Evolutionary conservation across 768 basidiomycete species (phyloP), one percentile per base, ranked within the genome.

Genomic region (Trametes cubensis): DNA sequence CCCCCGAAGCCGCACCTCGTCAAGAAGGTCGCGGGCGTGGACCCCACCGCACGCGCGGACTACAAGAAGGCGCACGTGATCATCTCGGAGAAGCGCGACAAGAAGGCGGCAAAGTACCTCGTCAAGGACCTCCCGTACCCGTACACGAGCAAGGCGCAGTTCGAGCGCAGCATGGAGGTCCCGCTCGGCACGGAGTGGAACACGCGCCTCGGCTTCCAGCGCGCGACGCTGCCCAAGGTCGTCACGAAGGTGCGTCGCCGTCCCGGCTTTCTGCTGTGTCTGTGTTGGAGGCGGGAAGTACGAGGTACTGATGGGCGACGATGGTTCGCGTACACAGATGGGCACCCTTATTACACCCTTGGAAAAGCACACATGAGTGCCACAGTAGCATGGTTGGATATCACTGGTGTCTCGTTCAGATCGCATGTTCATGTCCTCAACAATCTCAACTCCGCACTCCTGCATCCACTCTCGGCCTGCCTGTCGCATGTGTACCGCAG

Each of bases 171-270:
- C 63, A 86, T 97, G 80, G 84, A 88, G 44, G 81, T 78, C 34
- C 95, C 95, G 6, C 68, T 98, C 28, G 96, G 96, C 7, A 80
- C 80, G 51, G 96, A 98, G 73, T 99, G 95, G 95, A 96, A 96
- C 69, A 95, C 94, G 1, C 80, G 94, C 51, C 82, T 90, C 10
- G 88, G 80, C 3, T 92, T 93, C 82, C 92, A 94, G 76, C 79
- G 86, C 62, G 90, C 83, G 60, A 96, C 94, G 25, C 70, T 95
- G 65, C 95, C 95, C 2, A 84, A 83, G 64, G 87, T 97, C 11
- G 86, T 90, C 61, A 94, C 90, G 77, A 98, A 95, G 87, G 92
- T 88, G 61, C 53, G 51, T 40, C 34, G 34, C 6, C 6, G 5
- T 34, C 11, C 34, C 7, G 13, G 42, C 26, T 45, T 44, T n/a